phyloP scores from a whole-genome alignment of 163 green algal genomes.

The Trebouxiophyceae sp. region DNA sequence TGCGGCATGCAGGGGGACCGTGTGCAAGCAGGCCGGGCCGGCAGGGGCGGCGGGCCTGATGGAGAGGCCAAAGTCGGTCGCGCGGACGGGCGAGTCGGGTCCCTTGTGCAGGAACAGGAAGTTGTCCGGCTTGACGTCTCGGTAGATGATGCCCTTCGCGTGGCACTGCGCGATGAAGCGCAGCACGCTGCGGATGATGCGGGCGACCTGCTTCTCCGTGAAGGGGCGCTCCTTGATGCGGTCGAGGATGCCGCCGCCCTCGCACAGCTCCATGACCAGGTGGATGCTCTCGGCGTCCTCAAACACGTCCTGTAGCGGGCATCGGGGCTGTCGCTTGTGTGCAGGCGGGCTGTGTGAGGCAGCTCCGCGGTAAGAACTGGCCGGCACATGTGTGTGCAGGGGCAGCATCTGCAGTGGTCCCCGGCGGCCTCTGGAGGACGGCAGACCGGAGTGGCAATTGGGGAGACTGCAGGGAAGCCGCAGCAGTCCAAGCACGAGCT shows the following conservation, averaged over 20 bases:
- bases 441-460: no score
- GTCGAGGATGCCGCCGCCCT: slow-evolving; percentile 73
- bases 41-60: no score
- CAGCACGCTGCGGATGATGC: slow-evolving; percentile 70
- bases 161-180: slow-evolving; percentile 91
- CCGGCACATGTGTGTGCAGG: no score
- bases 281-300: slow-evolving; percentile 59
- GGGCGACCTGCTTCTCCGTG: slow-evolving; percentile 65
- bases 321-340: no score
- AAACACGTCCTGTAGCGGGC: slow-evolving; percentile 61
- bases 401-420: no score
- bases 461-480: no score
- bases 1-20: no score
- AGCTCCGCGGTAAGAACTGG: no score
- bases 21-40: no score
- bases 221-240: slow-evolving; percentile 56
- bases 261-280: slow-evolving; percentile 75
- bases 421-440: no score
- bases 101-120: slow-evolving; percentile 67
- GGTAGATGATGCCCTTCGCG: slow-evolving; percentile 76
- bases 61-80: slow-evolving; percentile 64
- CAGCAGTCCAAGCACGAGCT: no score
- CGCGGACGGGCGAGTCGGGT: slow-evolving; percentile 41
- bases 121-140: slow-evolving; percentile 89
- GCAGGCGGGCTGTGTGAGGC: no score